Base-by-base conservation (phyloP, 352 stramenopile genomes). In the Globisporangium takayamanum region DNA sequence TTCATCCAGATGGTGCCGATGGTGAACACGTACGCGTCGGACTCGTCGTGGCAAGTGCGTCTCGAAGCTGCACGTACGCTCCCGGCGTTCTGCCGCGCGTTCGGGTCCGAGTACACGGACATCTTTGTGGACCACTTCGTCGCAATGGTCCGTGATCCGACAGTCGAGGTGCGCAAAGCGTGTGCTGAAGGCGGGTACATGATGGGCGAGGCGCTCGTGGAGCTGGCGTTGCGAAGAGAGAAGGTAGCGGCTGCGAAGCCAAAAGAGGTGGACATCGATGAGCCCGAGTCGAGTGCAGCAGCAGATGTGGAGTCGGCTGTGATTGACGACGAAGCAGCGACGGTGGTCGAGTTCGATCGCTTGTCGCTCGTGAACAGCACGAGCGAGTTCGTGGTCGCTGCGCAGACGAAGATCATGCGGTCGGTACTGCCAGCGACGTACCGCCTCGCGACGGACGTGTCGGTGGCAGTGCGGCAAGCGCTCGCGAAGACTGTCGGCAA, bases 61-160 rank as follows among this genome's bases (percentile, higher is more conserved):
- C 63, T 94, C 10, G 80, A 95, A 59, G 84, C 78, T 22, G 80
- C 84, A 14, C 72, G 76, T 20, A 92, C 80, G 14, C 72, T 95
- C 25, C 82, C 82, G 39, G 65, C 68, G n/a, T 91, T 94, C 48
- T 89, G 81, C 46, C 62, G 76, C 63, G 81, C 77, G 8, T 93
- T 95, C 62, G 86, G 86, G 33, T 55, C 51, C 1, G 84, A 94
- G 46, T 94, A 94, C 66, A 80, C 74, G 20, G 84, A 95, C 49
- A 72, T 95, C 16, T 84, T 95, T 58, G 82, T 95, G 37, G 84
- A 95, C 56, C 84, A 95, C 69, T 95, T 93, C 60, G 78, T 95
- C 18, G 86, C 69, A 11, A 89, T 95, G 70, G 72, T 88, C 37
- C 68, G 78, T 25, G 85, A 95, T 62, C 78, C 78, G 30, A 95